A percentile compares a stretch with the other conserved stretches of the same genome.
Evolutionary conservation across 1,284 basidiomycete genomes (phyloP).

Genomic region (Schizophyllum commune): DNA sequence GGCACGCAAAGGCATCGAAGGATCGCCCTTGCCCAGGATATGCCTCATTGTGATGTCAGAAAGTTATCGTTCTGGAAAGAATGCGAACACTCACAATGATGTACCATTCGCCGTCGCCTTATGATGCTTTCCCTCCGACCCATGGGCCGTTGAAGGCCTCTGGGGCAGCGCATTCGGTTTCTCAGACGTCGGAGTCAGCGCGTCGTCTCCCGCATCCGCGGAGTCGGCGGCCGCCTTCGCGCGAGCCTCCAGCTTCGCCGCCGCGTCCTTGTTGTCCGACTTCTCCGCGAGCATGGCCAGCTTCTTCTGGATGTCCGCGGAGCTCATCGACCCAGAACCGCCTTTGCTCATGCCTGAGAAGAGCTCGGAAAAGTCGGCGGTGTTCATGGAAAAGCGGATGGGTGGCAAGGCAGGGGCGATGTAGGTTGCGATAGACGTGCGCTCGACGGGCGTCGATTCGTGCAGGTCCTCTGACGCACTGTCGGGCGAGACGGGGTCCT

Average conservation of each 20-base stretch:
- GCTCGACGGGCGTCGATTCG: slow-evolving; percentile 53
- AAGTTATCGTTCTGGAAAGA: too few species aligned
- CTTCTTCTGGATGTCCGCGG: slow-evolving; percentile 17
- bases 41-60: too few species aligned
- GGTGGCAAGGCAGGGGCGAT: slow-evolving; percentile 76
- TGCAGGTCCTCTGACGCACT: slow-evolving; percentile 36
- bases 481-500: slow-evolving; percentile 21
- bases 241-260: neutral
- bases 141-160: neutral
- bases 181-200: neutral
- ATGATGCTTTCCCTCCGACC: neutral
- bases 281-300: slow-evolving; percentile 35
- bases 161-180: neutral
- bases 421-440: slow-evolving; percentile 62
- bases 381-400: slow-evolving; percentile 76
- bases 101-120: neutral
- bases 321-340: slow-evolving; percentile 9
- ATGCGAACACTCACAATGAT: neutral
- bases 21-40: neutral
- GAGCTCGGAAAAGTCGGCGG: slow-evolving; percentile 70
- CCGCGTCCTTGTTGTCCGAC: neutral
- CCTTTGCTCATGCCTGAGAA: slow-evolving; percentile 22
- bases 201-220: neutral
- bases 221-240: neutral
- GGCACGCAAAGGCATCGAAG: neutral